A percentile compares a stretch with the other conserved stretches of the same genome.
Conservation (phyloP, 306 rosid genomes). For the Cucurbita pepo region DNA sequence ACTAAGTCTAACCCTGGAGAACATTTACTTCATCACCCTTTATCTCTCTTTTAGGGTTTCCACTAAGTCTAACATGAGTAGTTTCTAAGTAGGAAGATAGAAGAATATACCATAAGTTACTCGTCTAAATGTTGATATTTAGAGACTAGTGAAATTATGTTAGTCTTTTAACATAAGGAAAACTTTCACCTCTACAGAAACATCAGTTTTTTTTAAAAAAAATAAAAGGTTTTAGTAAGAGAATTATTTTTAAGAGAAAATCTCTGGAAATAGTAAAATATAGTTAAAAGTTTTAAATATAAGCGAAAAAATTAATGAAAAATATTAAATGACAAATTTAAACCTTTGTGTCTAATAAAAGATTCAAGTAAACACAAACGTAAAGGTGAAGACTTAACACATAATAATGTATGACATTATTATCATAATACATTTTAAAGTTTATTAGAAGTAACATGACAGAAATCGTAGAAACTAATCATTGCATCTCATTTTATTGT, state of each 20-base stretch:
- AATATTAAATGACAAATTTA: too few species aligned
- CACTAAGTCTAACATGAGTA: too few species aligned
- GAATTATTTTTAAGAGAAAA: too few species aligned
- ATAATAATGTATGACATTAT: neutral
- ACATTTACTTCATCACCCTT: too few species aligned
- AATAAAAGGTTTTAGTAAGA: too few species aligned
- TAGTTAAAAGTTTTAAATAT: too few species aligned
- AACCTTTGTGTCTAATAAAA: too few species aligned
- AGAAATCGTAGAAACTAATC: neutral
- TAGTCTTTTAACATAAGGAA: neutral
- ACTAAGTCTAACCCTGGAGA: neutral
- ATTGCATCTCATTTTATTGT: neutral
- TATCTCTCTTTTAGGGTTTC: too few species aligned
- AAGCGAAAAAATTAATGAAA: neutral
- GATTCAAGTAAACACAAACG: too few species aligned
- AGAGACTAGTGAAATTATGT: neutral
- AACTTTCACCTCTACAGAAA: too few species aligned
- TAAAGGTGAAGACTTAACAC: too few species aligned
- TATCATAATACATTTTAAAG: neutral
- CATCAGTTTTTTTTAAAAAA: too few species aligned
- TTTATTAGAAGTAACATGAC: neutral
- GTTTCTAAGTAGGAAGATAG: neutral
- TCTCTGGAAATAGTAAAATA: neutral
- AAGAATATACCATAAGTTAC: neutral
- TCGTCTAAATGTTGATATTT: neutral